A percentile compares a stretch with the other conserved stretches of the same genome.
phyloP scores from a whole-genome alignment of 2,329 filamentous ascomycete genomes.

The Pseudocercospora eumusae region DNA sequence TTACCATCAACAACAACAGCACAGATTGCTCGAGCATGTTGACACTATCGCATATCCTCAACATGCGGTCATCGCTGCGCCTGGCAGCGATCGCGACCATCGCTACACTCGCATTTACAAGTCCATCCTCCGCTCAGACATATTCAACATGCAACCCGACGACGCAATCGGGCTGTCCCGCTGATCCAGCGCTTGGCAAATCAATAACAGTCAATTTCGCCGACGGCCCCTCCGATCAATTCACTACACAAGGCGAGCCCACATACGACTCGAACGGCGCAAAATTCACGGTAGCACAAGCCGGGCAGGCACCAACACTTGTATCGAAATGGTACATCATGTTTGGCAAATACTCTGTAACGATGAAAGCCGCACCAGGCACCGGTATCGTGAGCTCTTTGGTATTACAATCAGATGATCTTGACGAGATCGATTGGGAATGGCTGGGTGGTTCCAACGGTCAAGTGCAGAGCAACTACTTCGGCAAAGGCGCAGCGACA shows the following conservation, averaged over 20 bases:
- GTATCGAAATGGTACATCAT: conserved; percentile 96
- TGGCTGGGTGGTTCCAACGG: conserved; percentile 78
- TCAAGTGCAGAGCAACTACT: conserved; percentile 95
- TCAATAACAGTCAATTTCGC: conserved; percentile 84
- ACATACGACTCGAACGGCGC: conserved; percentile 77
- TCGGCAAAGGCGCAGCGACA: conserved; percentile 84
- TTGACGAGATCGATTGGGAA: conserved; percentile 97
- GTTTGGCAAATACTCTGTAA: conserved; percentile 89
- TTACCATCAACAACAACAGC: conserved; percentile 4
- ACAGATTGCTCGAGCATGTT: conserved; percentile 30
- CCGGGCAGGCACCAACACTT: conserved; percentile 83
- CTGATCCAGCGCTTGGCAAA: conserved; percentile 78
- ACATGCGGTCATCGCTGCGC: conserved; percentile 38
- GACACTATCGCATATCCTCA: conserved; percentile 31
- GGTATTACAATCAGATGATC: conserved; percentile 83
- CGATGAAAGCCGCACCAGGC: conserved; percentile 82
- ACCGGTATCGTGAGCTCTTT: conserved; percentile 90
- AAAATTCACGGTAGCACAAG: conserved; percentile 73
- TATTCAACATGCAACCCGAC: conserved; percentile 60
- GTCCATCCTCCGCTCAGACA: conserved; percentile 52
- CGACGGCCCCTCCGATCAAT: conserved; percentile 74
- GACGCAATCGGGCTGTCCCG: conserved; percentile 61
- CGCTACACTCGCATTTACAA: conserved; percentile 41
- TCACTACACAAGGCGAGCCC: conserved; percentile 64
- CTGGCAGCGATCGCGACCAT: conserved; percentile 45